phyloP scores from a whole-genome alignment of 352 stramenopile species.

The Thraustochytrium striatum region DNA sequence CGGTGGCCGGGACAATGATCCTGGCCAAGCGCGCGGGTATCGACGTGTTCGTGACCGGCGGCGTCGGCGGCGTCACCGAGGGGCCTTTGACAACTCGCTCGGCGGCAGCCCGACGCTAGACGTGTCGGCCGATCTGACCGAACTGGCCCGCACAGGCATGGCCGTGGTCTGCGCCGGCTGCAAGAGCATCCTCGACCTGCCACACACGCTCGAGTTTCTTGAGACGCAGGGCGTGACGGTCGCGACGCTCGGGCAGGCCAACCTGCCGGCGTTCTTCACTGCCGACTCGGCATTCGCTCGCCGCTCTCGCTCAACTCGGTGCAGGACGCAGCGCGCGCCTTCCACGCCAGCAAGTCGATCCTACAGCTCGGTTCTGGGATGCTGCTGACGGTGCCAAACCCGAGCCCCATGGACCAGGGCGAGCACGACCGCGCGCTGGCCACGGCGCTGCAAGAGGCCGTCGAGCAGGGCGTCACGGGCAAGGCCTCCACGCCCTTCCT shows the following conservation, averaged over 20 bases:
- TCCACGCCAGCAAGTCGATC: constrained; percentile 43
- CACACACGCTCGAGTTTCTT: constrained; percentile 89
- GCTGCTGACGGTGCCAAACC: constrained; percentile 76
- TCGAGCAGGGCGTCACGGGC: constrained; percentile 76
- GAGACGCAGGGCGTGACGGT: constrained; percentile 94
- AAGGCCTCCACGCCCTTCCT: constrained; percentile 90
- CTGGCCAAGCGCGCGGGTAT: constrained; percentile 88
- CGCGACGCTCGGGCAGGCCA: constrained; percentile 77
- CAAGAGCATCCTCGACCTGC: constrained; percentile 97
- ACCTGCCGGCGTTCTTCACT: constrained; percentile 98
- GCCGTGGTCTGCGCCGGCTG: constrained; percentile 95
- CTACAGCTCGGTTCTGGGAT: background rate
- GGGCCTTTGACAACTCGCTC: constrained; percentile 70
- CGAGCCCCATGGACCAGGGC: constrained; percentile 69
- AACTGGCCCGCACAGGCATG: constrained; percentile 88
- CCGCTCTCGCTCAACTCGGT: constrained; percentile 38
- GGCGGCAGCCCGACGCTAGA: constrained; percentile 60
- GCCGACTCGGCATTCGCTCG: constrained; percentile 71
- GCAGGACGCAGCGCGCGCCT: constrained; percentile 31
- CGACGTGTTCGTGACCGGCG: constrained; percentile 93
- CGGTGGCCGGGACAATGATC: constrained; percentile 92
- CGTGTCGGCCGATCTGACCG: constrained; percentile 91
- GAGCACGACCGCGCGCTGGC: constrained; percentile 84
- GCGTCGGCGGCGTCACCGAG: constrained; percentile 94
- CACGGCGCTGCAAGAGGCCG: constrained; percentile 72